Percentiles rank a stretch among this genome's conserved stretches.
phyloP scores from a whole-genome alignment of 108 stramenopile genomes.

The Craspedostauros australis region DNA sequence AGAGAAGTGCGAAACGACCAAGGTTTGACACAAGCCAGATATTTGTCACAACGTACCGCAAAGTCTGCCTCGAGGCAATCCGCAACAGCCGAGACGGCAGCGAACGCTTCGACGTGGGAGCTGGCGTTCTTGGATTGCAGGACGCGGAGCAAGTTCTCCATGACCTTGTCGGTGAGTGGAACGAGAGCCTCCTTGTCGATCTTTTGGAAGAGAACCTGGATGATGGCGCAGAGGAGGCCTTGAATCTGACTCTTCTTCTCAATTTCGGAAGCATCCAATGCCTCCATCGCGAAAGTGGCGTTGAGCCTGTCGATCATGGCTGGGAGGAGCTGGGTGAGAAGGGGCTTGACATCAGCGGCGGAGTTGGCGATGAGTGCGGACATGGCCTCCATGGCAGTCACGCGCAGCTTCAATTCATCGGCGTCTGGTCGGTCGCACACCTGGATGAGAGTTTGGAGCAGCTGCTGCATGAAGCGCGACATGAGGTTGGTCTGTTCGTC shows the following conservation, averaged over 20 bases:
- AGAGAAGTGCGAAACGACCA: too few species aligned
- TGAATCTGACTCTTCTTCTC: conserved; percentile 82
- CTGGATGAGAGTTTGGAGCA: conserved; percentile 75
- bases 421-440: conserved; percentile 86
- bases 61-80: conserved; percentile 83
- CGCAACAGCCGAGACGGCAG: conserved; percentile 83
- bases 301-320: conserved; percentile 74
- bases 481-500: conserved; percentile 69
- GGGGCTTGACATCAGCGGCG: conserved; percentile 62
- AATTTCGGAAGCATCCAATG: conserved; percentile 79
- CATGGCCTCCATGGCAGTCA: conserved; percentile 81
- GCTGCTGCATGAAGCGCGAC: conserved; percentile 60
- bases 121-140: conserved; percentile 78
- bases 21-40: background rate
- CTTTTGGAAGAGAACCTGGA: conserved; percentile 79
- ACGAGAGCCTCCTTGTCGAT: conserved; percentile 62
- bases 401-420: conserved; percentile 66
- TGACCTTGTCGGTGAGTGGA: conserved; percentile 74
- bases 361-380: conserved; percentile 78
- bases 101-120: conserved; percentile 92
- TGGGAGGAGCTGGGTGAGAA: conserved; percentile 68
- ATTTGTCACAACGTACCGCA: conserved; percentile 25
- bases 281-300: conserved; percentile 58
- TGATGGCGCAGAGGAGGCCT: conserved; percentile 76
- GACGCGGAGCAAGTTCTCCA: conserved; percentile 81